A percentile compares a stretch with the other conserved stretches of the same genome.
phyloP scores from a whole-genome alignment of 345 rosid species.

The Eucalyptus urophylla region DNA sequence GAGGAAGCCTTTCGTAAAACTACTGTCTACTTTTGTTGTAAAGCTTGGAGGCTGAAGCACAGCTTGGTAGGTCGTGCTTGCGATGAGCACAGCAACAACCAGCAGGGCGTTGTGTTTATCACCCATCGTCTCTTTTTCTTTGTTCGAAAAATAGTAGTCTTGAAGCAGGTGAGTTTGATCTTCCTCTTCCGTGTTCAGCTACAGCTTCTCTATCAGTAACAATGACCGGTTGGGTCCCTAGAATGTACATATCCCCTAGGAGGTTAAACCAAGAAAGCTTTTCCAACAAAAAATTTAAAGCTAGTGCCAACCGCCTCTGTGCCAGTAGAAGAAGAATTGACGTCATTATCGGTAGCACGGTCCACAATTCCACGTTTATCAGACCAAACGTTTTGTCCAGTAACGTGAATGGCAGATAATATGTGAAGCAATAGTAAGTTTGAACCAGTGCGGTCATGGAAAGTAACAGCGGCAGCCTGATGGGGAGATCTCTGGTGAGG shows the following conservation, averaged over 20 bases:
- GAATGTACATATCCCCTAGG: neutral
- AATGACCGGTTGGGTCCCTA: neutral
- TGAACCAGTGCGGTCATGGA: too few relatives aligned
- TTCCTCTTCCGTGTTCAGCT: neutral
- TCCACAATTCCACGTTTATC: neutral
- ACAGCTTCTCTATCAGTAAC: neutral
- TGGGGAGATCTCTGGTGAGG: neutral
- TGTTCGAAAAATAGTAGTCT: neutral
- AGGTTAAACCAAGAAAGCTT: neutral
- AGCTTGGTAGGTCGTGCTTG: neutral
- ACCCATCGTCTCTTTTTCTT: neutral
- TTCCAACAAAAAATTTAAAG: neutral
- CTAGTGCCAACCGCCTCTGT: neutral
- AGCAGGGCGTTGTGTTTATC: neutral
- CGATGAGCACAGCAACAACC: neutral
- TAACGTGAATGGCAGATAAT: neutral
- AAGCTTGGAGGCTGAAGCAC: neutral
- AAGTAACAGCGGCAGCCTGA: neutral
- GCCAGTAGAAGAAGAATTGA: neutral
- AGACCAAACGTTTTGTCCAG: neutral
- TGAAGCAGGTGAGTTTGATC: neutral
- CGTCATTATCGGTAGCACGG: neutral
- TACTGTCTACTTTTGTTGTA: neutral
- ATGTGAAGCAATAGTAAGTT: too few relatives aligned
- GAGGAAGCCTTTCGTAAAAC: neutral